These are phyloP conservation scores for Musa itinerans DNA, from an alignment of 176 grass and related monocot genomes.

Conservation along the genomic window DNA sequence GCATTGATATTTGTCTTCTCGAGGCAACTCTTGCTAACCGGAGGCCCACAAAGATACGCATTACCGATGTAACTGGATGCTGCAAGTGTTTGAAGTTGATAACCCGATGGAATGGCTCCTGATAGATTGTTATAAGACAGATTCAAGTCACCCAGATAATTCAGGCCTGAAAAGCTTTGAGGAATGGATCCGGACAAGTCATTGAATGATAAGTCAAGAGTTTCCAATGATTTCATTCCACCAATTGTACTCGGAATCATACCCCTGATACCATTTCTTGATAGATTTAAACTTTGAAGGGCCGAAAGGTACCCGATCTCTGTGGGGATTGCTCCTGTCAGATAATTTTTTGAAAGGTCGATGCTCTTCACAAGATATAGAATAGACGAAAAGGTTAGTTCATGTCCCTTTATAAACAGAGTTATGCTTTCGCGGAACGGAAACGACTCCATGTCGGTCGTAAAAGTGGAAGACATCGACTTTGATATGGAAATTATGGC, in stretches of 20 bases:
- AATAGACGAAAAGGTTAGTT: neutral
- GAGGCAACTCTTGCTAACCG: conserved; percentile 7
- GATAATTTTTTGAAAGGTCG: conserved; percentile 3
- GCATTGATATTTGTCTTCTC: too few relatives aligned
- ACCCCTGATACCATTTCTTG: neutral
- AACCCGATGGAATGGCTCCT: neutral
- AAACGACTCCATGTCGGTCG: too few relatives aligned
- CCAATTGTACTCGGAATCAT: too few relatives aligned
- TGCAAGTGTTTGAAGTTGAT: conserved; percentile 2
- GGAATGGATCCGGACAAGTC: neutral
- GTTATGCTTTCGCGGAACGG: neutral
- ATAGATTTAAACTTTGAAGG: neutral
- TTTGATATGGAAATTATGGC: neutral
- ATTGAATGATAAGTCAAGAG: conserved; percentile 12
- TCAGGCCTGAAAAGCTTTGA: neutral
- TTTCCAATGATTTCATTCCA: conserved; percentile 4
- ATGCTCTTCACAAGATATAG: neutral
- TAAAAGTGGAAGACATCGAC: too few relatives aligned
- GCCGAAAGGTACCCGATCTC: neutral
- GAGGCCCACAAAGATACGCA: conserved; percentile 14
- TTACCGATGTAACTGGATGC: conserved; percentile 16
- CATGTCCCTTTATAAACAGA: neutral
- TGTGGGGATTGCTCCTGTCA: conserved; percentile 2
- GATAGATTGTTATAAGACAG: conserved; percentile 2
- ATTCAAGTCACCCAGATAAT: neutral